phyloP scores from a whole-genome alignment of 495 filamentous ascomycete genomes.

The Penicillium coprophilum region DNA sequence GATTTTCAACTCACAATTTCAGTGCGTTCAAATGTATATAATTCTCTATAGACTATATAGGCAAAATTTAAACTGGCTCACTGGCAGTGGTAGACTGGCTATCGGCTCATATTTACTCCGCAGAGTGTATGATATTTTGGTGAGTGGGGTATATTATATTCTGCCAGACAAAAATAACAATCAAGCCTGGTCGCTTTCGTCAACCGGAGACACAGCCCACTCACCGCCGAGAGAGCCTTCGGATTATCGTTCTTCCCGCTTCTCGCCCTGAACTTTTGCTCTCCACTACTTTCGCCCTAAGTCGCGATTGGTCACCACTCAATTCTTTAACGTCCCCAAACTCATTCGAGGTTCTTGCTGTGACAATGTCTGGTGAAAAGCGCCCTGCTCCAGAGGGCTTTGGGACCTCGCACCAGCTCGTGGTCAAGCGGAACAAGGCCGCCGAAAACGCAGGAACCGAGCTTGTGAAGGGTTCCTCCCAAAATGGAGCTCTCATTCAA shows the following conservation, averaged over 20 bases:
- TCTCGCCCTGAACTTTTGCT: constrained; percentile 25
- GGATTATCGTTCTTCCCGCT: constrained; percentile 37
- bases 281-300: constrained; percentile 11
- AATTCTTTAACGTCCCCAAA: not conserved
- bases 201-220: constrained; percentile 13
- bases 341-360: not conserved
- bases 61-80: too few relatives aligned
- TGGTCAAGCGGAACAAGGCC: constrained; percentile 85
- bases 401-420: constrained; percentile 68
- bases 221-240: constrained; percentile 16
- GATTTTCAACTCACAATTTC: too few relatives aligned
- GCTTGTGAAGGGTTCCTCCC: constrained; percentile 62
- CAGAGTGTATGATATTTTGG: too few relatives aligned
- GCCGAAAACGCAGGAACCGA: constrained; percentile 61
- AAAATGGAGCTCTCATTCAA: constrained; percentile 77
- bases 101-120: too few relatives aligned
- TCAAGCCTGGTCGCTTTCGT: constrained; percentile 1
- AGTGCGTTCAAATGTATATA: too few relatives aligned
- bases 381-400: constrained; percentile 79
- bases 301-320: constrained; percentile 8
- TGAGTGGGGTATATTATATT: constrained; percentile 1
- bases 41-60: too few relatives aligned
- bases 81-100: too few relatives aligned
- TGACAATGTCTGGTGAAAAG: constrained; percentile 82
- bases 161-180: not conserved